Conservation (phyloP, 108 stramenopile species). For the Cyclostephanos invisitatus region DNA sequence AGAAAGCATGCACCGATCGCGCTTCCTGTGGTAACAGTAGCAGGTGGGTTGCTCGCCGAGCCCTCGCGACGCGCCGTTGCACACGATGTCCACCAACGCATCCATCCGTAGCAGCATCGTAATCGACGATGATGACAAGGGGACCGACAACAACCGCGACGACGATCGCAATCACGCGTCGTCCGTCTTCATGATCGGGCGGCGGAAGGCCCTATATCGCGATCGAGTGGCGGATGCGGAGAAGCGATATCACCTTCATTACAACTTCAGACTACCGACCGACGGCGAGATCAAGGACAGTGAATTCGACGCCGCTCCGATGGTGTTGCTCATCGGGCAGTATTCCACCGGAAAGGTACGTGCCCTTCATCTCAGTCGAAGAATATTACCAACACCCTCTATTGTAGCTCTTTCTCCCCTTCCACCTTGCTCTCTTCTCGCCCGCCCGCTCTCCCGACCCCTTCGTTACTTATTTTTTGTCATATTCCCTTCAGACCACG, state of each 20-base stretch:
- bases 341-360: constrained; percentile 81
- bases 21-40: no score
- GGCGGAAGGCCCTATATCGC: background rate
- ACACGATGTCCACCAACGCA: background rate
- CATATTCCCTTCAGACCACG: constrained; percentile 40
- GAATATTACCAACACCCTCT: background rate
- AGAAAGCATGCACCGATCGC: no score
- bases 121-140: background rate
- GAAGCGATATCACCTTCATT: constrained; percentile 11
- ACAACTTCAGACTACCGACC: constrained; percentile 44
- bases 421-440: no score
- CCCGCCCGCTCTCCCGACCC: no score
- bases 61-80: background rate
- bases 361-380: background rate
- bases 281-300: constrained; percentile 54
- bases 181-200: background rate
- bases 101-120: background rate
- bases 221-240: background rate
- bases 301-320: constrained; percentile 85
- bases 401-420: background rate
- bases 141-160: background rate
- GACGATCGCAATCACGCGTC: background rate
- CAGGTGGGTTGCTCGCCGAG: background rate
- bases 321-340: constrained; percentile 86
- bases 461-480: background rate